Evolutionary conservation across 768 basidiomycete species (phyloP).

Genomic region (Tricholoma bakamatsutake): DNA sequence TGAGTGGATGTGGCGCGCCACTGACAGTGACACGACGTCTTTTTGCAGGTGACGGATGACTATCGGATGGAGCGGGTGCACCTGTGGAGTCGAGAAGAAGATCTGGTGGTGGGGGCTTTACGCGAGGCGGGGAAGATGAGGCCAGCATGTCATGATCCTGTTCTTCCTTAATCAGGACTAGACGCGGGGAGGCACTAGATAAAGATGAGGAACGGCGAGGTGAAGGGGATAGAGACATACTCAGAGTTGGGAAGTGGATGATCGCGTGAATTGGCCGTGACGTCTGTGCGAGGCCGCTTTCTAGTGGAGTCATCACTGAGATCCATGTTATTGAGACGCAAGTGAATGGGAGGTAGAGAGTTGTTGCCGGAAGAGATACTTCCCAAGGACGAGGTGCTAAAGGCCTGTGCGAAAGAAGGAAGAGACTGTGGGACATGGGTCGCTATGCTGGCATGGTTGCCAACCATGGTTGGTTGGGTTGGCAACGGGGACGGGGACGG

Average conservation of each 20-base stretch:
- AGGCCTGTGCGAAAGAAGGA: slow-evolving; percentile 76
- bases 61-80: slow-evolving; percentile 35
- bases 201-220: slow-evolving; percentile 5
- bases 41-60: slow-evolving; percentile 46
- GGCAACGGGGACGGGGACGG: slow-evolving; percentile 14
- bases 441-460: slow-evolving; percentile 35
- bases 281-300: slow-evolving; percentile 44
- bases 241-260: slow-evolving; percentile 36
- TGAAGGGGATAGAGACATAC: slow-evolving; percentile 33
- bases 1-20: slow-evolving; percentile 49
- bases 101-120: slow-evolving; percentile 15
- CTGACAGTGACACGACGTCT: slow-evolving; percentile 69
- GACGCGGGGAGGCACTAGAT: slow-evolving; percentile 36
- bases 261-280: slow-evolving; percentile 25
- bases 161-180: slow-evolving; percentile 59
- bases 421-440: slow-evolving; percentile 54
- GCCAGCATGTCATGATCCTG: slow-evolving; percentile 44
- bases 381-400: slow-evolving; percentile 51
- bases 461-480: slow-evolving; percentile 27
- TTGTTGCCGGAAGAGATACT: slow-evolving; percentile 45
- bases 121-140: slow-evolving; percentile 30
- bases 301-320: slow-evolving; percentile 29
- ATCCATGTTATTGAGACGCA: slow-evolving; percentile 28
- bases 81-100: slow-evolving; percentile 16
- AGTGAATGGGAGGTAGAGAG: slow-evolving; percentile 63